phyloP scores from a whole-genome alignment of 495 filamentous ascomycete genomes.

The Penicillium cosmopolitanum region DNA sequence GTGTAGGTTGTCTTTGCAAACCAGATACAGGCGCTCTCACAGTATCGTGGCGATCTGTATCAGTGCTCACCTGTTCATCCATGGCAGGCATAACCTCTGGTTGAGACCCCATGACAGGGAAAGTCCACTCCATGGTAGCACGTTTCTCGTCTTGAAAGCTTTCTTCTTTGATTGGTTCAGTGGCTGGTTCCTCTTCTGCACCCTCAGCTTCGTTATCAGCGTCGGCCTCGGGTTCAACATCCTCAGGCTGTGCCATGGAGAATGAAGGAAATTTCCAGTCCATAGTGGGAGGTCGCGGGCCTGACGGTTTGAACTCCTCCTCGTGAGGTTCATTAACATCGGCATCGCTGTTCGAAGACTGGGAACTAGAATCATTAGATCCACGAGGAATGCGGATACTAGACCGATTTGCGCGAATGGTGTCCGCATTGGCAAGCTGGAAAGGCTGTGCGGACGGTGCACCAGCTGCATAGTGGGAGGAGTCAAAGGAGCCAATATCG shows the following conservation, averaged over 20 bases:
- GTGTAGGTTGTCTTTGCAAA: constrained; percentile 21
- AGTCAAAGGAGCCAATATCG: constrained; percentile 52
- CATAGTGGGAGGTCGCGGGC: constrained; percentile 52
- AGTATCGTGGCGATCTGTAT: constrained; percentile 39
- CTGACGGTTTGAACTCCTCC: constrained; percentile 36
- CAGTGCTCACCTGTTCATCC: constrained; percentile 21
- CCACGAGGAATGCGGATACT: constrained; percentile 42
- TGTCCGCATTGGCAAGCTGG: constrained; percentile 53
- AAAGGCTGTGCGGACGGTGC: constrained; percentile 47
- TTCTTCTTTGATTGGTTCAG: constrained; percentile 27
- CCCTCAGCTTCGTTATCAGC: background rate
- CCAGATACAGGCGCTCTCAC: constrained; percentile 36
- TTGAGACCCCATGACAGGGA: constrained; percentile 41
- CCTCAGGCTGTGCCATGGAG: constrained; percentile 26
- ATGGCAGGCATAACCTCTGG: background rate
- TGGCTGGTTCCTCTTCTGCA: constrained; percentile 17
- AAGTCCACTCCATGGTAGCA: constrained; percentile 52
- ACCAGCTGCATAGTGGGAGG: constrained; percentile 52
- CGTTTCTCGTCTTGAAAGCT: constrained; percentile 34
- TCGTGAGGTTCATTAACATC: constrained; percentile 33
- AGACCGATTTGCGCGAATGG: constrained; percentile 53
- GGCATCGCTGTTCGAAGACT: constrained; percentile 34
- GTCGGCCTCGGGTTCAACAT: constrained; percentile 15
- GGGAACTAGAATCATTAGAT: constrained; percentile 41
- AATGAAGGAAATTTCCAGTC: constrained; percentile 54